Conservation (phyloP, 2,329 filamentous ascomycete genomes). For the Xylaria sp. region DNA sequence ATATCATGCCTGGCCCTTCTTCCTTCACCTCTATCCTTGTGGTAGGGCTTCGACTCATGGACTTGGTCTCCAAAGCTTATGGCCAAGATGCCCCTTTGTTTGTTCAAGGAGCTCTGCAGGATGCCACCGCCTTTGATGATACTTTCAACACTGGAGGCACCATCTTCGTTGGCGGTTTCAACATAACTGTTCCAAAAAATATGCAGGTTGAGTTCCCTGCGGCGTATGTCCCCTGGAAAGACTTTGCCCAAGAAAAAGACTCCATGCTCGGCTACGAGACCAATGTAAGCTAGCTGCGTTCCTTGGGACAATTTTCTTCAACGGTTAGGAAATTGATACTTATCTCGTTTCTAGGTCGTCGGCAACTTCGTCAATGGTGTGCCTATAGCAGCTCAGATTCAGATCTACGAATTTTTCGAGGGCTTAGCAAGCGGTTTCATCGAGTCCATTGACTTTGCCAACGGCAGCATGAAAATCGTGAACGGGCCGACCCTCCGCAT, state of each 20-base stretch:
- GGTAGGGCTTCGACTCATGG: conserved; percentile 38
- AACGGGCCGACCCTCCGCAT: conserved; percentile 52
- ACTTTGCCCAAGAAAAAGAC: conserved; percentile 50
- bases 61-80: conserved; percentile 27
- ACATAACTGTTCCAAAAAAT: conserved; percentile 61
- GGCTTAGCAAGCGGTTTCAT: conserved; percentile 53
- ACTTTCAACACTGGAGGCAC: conserved; percentile 59
- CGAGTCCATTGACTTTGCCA: conserved; percentile 50
- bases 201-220: conserved; percentile 61
- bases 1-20: conserved; percentile 33
- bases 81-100: conserved; percentile 48
- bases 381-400: conserved; percentile 51
- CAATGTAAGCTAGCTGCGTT: conserved; percentile 43
- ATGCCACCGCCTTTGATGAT: conserved; percentile 50
- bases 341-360: conserved; percentile 46
- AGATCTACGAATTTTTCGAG: conserved; percentile 52
- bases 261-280: conserved; percentile 53
- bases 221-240: conserved; percentile 57
- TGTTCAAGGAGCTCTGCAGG: conserved; percentile 51
- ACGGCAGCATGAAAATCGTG: conserved; percentile 51
- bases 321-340: neutral
- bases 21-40: conserved; percentile 34
- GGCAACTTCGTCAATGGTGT: conserved; percentile 53
- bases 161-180: conserved; percentile 58
- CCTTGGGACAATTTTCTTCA: neutral